Evolutionary conservation across 345 rosid species (phyloP).

Genomic region (Garcia nutans): DNA sequence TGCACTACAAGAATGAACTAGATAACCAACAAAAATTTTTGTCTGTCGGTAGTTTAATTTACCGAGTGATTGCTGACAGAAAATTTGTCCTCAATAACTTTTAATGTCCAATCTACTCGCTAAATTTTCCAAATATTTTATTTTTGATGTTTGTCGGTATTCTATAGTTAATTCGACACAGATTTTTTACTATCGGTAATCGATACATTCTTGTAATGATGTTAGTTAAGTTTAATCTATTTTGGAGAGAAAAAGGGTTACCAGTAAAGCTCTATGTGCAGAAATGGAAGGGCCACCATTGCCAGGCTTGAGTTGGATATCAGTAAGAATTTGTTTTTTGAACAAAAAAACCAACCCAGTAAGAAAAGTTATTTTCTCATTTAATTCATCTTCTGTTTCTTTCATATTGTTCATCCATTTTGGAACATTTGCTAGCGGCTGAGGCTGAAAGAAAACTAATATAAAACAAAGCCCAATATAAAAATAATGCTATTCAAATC

Average conservation of each 20-base stretch:
- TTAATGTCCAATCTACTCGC: too few relatives aligned
- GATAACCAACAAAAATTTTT: too few relatives aligned
- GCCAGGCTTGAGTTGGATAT: constrained; percentile 57
- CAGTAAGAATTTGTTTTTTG: constrained; percentile 58
- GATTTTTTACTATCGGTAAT: too few relatives aligned
- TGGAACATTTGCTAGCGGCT: constrained; percentile 56
- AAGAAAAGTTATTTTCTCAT: constrained; percentile 61
- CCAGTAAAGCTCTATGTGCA: constrained; percentile 72
- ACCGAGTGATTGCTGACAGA: too few relatives aligned
- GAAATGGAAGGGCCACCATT: constrained; percentile 51
- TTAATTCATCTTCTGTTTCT: constrained; percentile 56
- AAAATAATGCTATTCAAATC: neutral
- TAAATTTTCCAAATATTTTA: too few relatives aligned
- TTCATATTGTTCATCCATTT: constrained; percentile 65
- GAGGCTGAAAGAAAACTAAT: constrained; percentile 20
- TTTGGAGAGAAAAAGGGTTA: constrained; percentile 16
- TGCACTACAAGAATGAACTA: too few relatives aligned
- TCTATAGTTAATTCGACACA: too few relatives aligned
- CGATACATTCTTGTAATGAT: too few relatives aligned
- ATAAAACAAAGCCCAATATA: neutral
- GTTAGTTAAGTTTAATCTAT: neutral
- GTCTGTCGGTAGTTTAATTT: too few relatives aligned
- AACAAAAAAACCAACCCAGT: constrained; percentile 46
- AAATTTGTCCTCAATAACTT: too few relatives aligned
- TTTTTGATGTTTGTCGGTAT: too few relatives aligned